These are phyloP conservation scores for Suillus ampliporus DNA, from an alignment of 768 basidiomycete species.

Conservation along the genomic window DNA sequence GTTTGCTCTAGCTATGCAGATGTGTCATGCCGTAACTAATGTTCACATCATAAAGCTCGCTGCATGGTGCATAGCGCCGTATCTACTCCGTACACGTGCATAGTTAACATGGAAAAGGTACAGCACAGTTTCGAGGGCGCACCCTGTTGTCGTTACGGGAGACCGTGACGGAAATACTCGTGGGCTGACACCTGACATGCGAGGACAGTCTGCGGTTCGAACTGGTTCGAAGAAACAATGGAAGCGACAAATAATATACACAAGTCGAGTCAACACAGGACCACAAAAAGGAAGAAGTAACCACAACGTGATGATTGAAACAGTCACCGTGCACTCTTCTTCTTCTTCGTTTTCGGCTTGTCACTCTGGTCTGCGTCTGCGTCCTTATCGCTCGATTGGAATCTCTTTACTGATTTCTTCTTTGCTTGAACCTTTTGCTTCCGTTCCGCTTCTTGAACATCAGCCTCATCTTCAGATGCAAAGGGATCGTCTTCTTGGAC, in stretches of 20 bases:
- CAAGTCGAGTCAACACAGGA: not conserved
- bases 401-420: not conserved
- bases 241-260: slow-evolving; percentile 3
- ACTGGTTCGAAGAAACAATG: slow-evolving; percentile 6
- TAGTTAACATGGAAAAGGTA: not conserved
- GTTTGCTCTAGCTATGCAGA: not conserved
- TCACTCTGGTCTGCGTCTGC: not conserved
- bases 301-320: not conserved
- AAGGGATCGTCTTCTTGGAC: slow-evolving; percentile 56
- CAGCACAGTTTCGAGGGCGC: not conserved
- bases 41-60: not conserved
- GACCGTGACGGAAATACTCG: slow-evolving; percentile 2
- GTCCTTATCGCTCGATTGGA: not conserved
- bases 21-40: slow-evolving; percentile 2
- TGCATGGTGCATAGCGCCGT: not conserved
- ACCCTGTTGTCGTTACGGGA: slow-evolving; percentile 7
- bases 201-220: not conserved
- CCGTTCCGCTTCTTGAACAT: slow-evolving; percentile 9
- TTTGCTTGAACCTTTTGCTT: slow-evolving; percentile 4
- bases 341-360: not conserved
- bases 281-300: not conserved
- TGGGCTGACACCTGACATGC: not conserved
- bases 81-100: slow-evolving; percentile 9
- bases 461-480: slow-evolving; percentile 53
- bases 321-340: slow-evolving; percentile 3